A percentile compares a stretch with the other conserved stretches of the same genome.
Evolutionary conservation across 768 basidiomycete species (phyloP).

Genomic region (Pleurotus giganteus): DNA sequence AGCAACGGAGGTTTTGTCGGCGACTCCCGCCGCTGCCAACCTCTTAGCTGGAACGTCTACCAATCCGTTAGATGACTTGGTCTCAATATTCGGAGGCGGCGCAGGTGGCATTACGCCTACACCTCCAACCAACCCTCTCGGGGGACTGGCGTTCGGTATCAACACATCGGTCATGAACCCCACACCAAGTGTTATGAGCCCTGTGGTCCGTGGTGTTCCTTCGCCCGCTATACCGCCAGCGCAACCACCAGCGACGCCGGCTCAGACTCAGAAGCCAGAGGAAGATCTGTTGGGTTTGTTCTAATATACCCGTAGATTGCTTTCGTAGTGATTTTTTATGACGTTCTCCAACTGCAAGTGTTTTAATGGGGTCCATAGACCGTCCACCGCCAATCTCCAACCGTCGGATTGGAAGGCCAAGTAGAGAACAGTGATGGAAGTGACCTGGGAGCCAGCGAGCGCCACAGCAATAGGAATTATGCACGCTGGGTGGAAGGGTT

Average conservation of each 20-base stretch:
- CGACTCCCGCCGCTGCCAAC: constrained; percentile 71
- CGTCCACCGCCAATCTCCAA: too few species aligned
- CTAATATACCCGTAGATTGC: too few species aligned
- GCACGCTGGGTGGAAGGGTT: too few species aligned
- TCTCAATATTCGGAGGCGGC: constrained; percentile 81
- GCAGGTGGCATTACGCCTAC: constrained; percentile 24
- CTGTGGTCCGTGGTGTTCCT: background rate
- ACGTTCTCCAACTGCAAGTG: too few species aligned
- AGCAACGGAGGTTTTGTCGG: constrained; percentile 69
- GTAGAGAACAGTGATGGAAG: too few species aligned
- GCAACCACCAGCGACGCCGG: constrained; percentile 17
- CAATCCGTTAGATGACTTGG: constrained; percentile 91
- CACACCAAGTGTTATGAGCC: background rate
- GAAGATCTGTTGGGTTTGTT: constrained; percentile 55
- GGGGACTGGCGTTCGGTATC: constrained; percentile 20
- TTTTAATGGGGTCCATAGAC: too few species aligned
- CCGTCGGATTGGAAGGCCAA: too few species aligned
- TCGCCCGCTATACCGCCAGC: constrained; percentile 18
- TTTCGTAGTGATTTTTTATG: too few species aligned
- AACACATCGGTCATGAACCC: constrained; percentile 7
- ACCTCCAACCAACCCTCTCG: constrained; percentile 14
- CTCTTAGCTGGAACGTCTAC: constrained; percentile 76
- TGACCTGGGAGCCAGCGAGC: too few species aligned
- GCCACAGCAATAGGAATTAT: too few species aligned
- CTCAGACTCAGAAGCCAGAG: constrained; percentile 31